A percentile compares a stretch with the other conserved stretches of the same genome.
These are phyloP conservation scores for Ceriops decandra DNA, from an alignment of 345 rosid species.

Conservation along the genomic window DNA sequence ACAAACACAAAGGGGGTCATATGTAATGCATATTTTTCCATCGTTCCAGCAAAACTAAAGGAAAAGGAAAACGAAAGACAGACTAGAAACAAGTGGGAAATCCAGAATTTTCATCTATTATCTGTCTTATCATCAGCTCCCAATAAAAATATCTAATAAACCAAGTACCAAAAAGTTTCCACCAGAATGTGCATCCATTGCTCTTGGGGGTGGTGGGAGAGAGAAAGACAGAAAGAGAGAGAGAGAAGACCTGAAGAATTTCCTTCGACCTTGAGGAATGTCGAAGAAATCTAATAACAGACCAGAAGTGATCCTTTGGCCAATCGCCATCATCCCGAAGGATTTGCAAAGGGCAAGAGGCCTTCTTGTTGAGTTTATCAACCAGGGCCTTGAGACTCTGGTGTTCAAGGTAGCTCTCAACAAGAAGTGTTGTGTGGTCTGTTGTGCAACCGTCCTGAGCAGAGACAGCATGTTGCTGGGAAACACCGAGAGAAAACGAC, in stretches of 20 bases:
- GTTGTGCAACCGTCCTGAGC: constrained; percentile 16
- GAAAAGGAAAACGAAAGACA: too few species aligned
- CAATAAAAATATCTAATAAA: too few species aligned
- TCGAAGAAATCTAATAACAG: constrained; percentile 49
- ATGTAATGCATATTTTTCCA: too few species aligned
- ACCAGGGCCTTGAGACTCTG: constrained; percentile 34
- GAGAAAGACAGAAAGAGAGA: not conserved
- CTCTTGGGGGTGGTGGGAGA: not conserved
- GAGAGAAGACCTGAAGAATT: constrained; percentile 51
- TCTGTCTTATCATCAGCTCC: too few species aligned
- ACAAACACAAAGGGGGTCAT: too few species aligned
- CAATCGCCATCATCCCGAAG: constrained; percentile 67
- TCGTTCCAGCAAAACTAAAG: too few species aligned
- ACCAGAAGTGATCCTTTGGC: constrained; percentile 60
- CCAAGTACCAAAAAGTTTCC: too few species aligned
- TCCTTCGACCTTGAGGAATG: constrained; percentile 39
- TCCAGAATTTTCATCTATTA: too few species aligned
- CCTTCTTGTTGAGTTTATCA: constrained; percentile 33
- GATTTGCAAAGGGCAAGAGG: constrained; percentile 42
- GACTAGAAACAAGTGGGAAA: too few species aligned
- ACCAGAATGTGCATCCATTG: too few species aligned
- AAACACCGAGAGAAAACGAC: constrained; percentile 11
- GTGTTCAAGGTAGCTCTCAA: constrained; percentile 43
- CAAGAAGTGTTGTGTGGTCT: constrained; percentile 38
- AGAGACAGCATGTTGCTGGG: constrained; percentile 11